Evolutionary conservation across 2,329 filamentous ascomycete species (phyloP).

Genomic region (Penicillium sp.): DNA sequence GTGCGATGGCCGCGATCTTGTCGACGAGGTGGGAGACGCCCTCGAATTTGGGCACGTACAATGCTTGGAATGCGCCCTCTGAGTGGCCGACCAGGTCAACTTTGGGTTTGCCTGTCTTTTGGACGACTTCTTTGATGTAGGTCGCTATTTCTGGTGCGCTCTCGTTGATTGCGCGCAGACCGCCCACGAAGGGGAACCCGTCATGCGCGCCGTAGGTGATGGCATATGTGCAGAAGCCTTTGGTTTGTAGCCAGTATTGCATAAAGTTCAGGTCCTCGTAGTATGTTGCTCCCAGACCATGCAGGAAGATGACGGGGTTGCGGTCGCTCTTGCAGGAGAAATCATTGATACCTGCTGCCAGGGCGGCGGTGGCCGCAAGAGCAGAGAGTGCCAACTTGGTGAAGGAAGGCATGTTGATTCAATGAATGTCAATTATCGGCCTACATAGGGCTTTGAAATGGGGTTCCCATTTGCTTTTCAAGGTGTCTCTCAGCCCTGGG

Average conservation of each 20-base stretch:
- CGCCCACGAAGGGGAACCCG: constrained; percentile 39
- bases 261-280: constrained; percentile 39
- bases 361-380: constrained; percentile 18
- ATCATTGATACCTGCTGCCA: constrained; percentile 32
- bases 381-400: constrained; percentile 12
- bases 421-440: background rate
- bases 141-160: constrained; percentile 41
- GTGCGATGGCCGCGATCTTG: constrained; percentile 37
- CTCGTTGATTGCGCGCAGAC: constrained; percentile 37
- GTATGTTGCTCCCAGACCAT: constrained; percentile 38
- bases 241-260: constrained; percentile 35
- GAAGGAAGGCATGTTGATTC: constrained; percentile 20
- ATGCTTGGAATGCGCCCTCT: constrained; percentile 42
- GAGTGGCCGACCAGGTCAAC: constrained; percentile 46
- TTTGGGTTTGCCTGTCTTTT: constrained; percentile 37
- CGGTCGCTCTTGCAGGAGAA: constrained; percentile 31
- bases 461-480: background rate
- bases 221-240: constrained; percentile 45
- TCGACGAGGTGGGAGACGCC: constrained; percentile 30
- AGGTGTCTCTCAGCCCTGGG: background rate
- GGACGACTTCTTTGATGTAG: constrained; percentile 38
- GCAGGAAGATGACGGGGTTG: constrained; percentile 38
- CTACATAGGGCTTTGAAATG: background rate
- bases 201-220: constrained; percentile 42
- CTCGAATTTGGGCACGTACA: constrained; percentile 42